Evolutionary conservation across 345 rosid genomes (phyloP), one percentile per base, ranked within the genome.

Genomic region (Orychophragmus violaceus): DNA sequence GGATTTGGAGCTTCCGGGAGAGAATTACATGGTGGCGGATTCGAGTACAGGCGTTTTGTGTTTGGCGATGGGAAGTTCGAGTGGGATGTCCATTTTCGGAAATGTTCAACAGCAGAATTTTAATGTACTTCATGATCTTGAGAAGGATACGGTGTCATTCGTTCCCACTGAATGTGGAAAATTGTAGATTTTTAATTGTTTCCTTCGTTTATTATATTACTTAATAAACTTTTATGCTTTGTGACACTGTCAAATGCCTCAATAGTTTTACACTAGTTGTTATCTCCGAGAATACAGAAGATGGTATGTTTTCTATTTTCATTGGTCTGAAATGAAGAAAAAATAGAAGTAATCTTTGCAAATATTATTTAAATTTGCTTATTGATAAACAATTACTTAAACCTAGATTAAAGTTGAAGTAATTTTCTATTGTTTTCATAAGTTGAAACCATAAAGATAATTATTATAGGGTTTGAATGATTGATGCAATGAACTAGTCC

Each of bases 61-160:
- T 79, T 79, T 94, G 81, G 97, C 97, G 0, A 88, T 94, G 88
- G 97, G 92, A 29, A 74, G 85, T 14, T 86, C 99, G 0, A 82
- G 66, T 55, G 92, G 96, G 0, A 79, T 90, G 91, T 93, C 98
- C 0, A 86, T 93, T n/a, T 80, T 94, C 2, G 99, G 99, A 41
- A 94, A 94, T 72, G 69, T 94, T 23, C 99, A 94, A 70, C 99
- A 94, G 65, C 99, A 90, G 44, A 88, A 94, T 68, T 59, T 84
- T 36, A 73, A 90, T 83, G 85, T 88, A 10, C 24, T 82, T 10
- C 85, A 94, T 72, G 92, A 94, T 77, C 85, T 94, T 42, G 64
- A 50, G 59, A 82, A 82, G 60, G 82, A 86, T 67, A 86, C 92
- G 2, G 29, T 90, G 51, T 85, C 99, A 0, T 88, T 94, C 74